Percentiles rank a stretch among this genome's conserved stretches.
phyloP scores from a whole-genome alignment of 257 asterid species.

The Solanum gracilifrons region DNA sequence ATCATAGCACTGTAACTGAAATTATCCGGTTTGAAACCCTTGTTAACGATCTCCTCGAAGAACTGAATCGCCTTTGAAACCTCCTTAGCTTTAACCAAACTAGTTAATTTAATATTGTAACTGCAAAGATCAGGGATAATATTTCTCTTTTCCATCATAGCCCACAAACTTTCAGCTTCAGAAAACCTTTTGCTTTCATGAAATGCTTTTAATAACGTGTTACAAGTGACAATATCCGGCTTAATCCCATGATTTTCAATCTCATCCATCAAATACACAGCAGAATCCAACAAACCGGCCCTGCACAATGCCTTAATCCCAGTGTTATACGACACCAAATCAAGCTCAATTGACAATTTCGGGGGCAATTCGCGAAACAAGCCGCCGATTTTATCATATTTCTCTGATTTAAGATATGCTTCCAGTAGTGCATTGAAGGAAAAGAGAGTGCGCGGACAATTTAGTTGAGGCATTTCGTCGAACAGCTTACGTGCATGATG shows the following conservation, averaged over 20 bases:
- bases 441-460: constrained; percentile 28
- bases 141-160: constrained; percentile 33
- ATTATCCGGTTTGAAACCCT: constrained; percentile 21
- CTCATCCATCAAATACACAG: constrained; percentile 19
- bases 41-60: constrained; percentile 21
- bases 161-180: constrained; percentile 37
- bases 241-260: constrained; percentile 22
- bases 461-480: constrained; percentile 45
- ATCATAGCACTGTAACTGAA: constrained; percentile 31
- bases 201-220: constrained; percentile 20
- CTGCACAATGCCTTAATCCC: constrained; percentile 26
- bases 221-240: constrained; percentile 19
- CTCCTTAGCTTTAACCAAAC: constrained; percentile 19
- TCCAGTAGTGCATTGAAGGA: constrained; percentile 33
- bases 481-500: constrained; percentile 36
- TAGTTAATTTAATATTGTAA: constrained; percentile 24
- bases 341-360: constrained; percentile 27
- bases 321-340: constrained; percentile 27
- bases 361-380: constrained; percentile 25
- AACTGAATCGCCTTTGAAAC: constrained; percentile 20
- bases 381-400: constrained; percentile 13
- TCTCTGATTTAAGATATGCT: constrained; percentile 22
- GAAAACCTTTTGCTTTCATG: constrained; percentile 5
- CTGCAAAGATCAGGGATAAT: constrained; percentile 23
- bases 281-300: constrained; percentile 27